A percentile compares a stretch with the other conserved stretches of the same genome.
Evolutionary conservation across 768 basidiomycete species (phyloP).

Genomic region (Sistotremastrum niveocremeum): DNA sequence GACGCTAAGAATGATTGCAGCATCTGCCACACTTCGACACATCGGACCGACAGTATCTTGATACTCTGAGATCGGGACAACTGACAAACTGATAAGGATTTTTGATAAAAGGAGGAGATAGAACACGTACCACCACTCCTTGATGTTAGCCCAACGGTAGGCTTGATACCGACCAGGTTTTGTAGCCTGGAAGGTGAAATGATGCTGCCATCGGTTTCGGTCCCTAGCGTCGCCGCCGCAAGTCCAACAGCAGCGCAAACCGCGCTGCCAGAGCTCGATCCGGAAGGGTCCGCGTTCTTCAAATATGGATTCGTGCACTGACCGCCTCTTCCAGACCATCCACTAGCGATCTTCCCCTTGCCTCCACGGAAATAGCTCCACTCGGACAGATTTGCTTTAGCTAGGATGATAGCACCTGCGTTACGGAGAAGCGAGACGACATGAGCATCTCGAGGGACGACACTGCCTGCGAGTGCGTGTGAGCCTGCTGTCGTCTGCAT

Average conservation of each 20-base stretch:
- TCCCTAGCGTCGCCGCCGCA: conserved; percentile 5
- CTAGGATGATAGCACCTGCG: conserved; percentile 10
- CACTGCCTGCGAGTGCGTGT: conserved; percentile 18
- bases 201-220: conserved; percentile 10
- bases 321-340: conserved; percentile 12
- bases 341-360: conserved; percentile 2
- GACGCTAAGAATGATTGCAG: conserved; percentile 8
- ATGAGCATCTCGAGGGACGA: conserved; percentile 20
- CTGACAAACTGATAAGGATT: not conserved
- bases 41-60: conserved; percentile 11
- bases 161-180: conserved; percentile 10
- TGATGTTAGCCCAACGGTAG: conserved; percentile 9
- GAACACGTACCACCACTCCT: conserved; percentile 6
- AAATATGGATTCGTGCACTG: conserved; percentile 11
- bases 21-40: conserved; percentile 7
- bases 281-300: conserved; percentile 9
- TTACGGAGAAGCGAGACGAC: conserved; percentile 17
- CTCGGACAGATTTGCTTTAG: conserved; percentile 10
- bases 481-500: conserved; percentile 15
- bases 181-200: conserved; percentile 7
- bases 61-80: conserved; percentile 6
- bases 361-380: conserved; percentile 10
- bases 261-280: conserved; percentile 10
- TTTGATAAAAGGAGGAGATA: not conserved
- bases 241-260: conserved; percentile 11